Evolutionary conservation across 306 rosid genomes (phyloP), one percentile per base, ranked within the genome.

Genomic region (Vigna trinervia): DNA sequence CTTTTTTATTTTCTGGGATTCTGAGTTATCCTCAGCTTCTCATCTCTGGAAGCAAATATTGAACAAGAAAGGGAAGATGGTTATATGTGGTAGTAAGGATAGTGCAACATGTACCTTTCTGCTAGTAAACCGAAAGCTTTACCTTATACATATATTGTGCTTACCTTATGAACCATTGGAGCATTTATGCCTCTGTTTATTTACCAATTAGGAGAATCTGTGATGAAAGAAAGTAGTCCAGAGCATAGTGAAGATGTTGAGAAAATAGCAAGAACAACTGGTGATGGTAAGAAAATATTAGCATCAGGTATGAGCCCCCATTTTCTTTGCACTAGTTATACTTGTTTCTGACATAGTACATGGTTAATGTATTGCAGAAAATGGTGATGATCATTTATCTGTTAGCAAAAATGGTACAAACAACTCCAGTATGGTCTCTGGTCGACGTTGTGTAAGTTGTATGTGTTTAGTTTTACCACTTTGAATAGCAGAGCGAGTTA

Each of bases 371-470:
- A 43, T 32, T 77, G 80, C 93, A 95, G 98, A 82, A 73, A 83
- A 77, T 47, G 81, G 73, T 59, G 83, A 76, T 3, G 57, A 72
- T 77, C 75, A 60, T 47, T 63, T 83, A 45, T 56, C 82, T 38
- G 80, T 77, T 47, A 39, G 32, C 26, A 80, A 79, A 80, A 80
- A 68, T 76, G 84, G 68, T 13, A 50, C 83, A 78, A 82, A 66
- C 70, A 66, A 75, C 74, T 78, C 86, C 50, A 70, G 61, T 74
- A 47, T 67, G 81, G 74, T 70, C 71, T 78, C 86, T 26, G 96
- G 93, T 95, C 96, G 91, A 82, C 91, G 93, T 89, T 95, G 89
- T 92, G 98, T 94, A 94, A 94, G 98, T 94, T 94, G 98, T 92
- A 95, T 95, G 98, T 95, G 97, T 90, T 92, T 88, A 75, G 75